phyloP scores from a whole-genome alignment of 768 basidiomycete genomes.

The Kondoa subrosea region DNA sequence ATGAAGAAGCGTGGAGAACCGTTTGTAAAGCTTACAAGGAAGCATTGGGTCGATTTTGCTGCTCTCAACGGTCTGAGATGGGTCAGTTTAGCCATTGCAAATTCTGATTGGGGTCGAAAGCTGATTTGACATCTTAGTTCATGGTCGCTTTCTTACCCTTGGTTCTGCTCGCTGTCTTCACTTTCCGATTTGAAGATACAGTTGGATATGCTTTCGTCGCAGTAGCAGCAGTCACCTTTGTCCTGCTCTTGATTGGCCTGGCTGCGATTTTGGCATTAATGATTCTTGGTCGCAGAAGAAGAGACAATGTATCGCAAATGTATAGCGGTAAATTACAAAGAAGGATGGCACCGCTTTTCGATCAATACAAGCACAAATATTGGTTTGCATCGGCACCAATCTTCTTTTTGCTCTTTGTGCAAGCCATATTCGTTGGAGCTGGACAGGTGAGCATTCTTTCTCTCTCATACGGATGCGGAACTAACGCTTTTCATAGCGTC shows the following conservation, averaged over 20 bases:
- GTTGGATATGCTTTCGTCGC: constrained; percentile 6
- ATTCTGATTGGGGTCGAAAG: too few relatives aligned
- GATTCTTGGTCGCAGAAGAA: constrained; percentile 3
- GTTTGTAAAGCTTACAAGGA: neutral
- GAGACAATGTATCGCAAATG: constrained; percentile 2
- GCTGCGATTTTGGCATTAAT: constrained; percentile 1
- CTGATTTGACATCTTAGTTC: too few relatives aligned
- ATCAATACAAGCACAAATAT: constrained; percentile 17
- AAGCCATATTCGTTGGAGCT: constrained; percentile 16
- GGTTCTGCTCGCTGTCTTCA: constrained; percentile 9
- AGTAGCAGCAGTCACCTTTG: constrained; percentile 12
- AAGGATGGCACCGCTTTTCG: constrained; percentile 10
- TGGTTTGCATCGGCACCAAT: constrained; percentile 1
- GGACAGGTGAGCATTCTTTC: constrained; percentile 7
- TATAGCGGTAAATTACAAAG: neutral
- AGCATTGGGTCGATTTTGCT: constrained; percentile 1
- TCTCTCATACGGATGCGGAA: too few relatives aligned
- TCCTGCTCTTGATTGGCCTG: constrained; percentile 12
- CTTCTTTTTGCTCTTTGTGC: constrained; percentile 6
- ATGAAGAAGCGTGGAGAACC: neutral
- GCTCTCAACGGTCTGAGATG: constrained; percentile 11
- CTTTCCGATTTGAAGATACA: constrained; percentile 1
- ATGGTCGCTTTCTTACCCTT: constrained; percentile 13
- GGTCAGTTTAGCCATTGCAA: constrained; percentile 6
- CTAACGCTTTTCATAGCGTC: constrained; percentile 4